Base-by-base conservation (phyloP, 208 protist genomes). In the Crithidia brevicula region DNA sequence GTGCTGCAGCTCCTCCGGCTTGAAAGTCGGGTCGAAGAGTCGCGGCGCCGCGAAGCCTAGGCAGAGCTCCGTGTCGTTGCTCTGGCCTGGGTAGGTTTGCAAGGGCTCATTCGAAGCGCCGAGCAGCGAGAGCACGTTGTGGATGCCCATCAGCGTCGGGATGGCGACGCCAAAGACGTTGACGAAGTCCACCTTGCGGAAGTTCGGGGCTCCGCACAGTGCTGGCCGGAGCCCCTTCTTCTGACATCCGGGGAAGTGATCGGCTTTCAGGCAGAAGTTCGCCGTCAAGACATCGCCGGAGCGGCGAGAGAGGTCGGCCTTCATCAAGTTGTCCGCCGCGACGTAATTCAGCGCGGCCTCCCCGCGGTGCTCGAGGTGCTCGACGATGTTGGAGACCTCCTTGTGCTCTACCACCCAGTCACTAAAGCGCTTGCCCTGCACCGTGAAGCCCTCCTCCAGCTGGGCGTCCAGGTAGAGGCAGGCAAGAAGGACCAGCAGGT, bases 101-200 rank as follows among this genome's bases (percentile, higher is more conserved):
- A 96, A 52, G 22, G 87, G 79, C 67, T 91, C 86, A 23, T 71
- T 65, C 8, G 86, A 91, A 1, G 91, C 91, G 15, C 91, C 91
- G 22, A 96, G 84, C 20, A 96, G 67, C 20, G 91, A 86, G n/a
- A 96, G 81, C n/a, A 96, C 75, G 64, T 96, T 96, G 72, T 85
- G 86, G 34, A 96, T 82, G 61, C 91, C 91, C 31, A 91, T 42
- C 22, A 81, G 45, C n/a, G 91, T 96, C 15, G 87, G 86, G 67
- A 96, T 96, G 23, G 88, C 91, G 27, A 92, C 88, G 59, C 91
- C 91, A 69, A 88, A 96, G 4, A 96, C 91, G 72, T 96, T 96
- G 27, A 94, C 77, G 34, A 81, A 66, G 31, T 85, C 59, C 6
- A 96, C 91, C 60, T 96, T 96, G 25, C 91, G 85, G 51, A 96